Percentiles rank a stretch among this genome's conserved stretches.
These are phyloP conservation scores for Xylariaceae sp. DNA, from an alignment of 2,329 filamentous ascomycete species.

Conservation along the genomic window DNA sequence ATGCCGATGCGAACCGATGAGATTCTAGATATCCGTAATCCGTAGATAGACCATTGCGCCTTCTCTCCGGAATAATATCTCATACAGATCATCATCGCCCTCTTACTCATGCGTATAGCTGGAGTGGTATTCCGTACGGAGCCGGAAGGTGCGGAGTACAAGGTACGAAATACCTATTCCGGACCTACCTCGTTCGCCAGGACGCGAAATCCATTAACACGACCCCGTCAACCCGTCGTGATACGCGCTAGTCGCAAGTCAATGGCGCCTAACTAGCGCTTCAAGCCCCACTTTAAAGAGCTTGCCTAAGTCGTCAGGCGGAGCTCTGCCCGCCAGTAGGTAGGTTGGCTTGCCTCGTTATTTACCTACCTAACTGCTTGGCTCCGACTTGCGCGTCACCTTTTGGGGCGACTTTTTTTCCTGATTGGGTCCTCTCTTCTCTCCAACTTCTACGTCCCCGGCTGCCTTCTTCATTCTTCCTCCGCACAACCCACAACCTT, in stretches of 20 bases:
- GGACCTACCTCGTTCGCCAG: background rate
- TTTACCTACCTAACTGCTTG: background rate
- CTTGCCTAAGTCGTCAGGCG: constrained; percentile 10
- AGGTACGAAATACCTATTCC: background rate
- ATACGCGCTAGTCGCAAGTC: background rate
- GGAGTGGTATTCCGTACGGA: no score
- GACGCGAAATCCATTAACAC: background rate
- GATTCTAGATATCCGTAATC: no score
- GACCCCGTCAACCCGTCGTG: background rate
- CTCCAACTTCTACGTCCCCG: constrained; percentile 32
- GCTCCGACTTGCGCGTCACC: constrained; percentile 23
- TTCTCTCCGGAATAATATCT: no score
- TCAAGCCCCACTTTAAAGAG: constrained; percentile 16
- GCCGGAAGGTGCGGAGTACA: background rate
- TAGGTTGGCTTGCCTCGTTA: background rate
- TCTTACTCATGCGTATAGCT: no score
- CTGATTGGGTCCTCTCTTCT: constrained; percentile 7
- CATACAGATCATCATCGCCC: no score
- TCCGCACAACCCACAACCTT: background rate
- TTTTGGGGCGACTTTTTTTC: constrained; percentile 19
- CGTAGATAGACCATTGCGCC: no score
- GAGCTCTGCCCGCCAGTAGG: background rate
- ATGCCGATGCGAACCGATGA: no score
- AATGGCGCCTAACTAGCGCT: background rate
- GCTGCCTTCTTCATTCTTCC: constrained; percentile 7